These are phyloP conservation scores for Candida arabinofermentans DNA, from an alignment of 805 yeast genomes.

Conservation along the genomic window DNA sequence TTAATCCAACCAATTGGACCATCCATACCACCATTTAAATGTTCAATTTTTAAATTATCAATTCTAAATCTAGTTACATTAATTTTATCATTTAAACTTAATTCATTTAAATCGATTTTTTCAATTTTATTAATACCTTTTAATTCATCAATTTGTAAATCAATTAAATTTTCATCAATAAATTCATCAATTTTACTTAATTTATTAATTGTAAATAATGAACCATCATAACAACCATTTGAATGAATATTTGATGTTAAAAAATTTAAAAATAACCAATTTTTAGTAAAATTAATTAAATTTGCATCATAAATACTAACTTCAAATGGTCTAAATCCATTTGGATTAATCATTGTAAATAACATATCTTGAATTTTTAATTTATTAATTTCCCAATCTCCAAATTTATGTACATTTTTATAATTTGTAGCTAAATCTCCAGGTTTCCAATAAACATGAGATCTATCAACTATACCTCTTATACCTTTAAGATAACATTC, in stretches of 20 bases:
- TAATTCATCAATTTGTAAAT: slow-evolving; percentile 19
- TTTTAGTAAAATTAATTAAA: slow-evolving; percentile 73
- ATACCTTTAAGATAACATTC: slow-evolving; percentile 79
- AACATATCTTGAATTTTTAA: slow-evolving; percentile 82
- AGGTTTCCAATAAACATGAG: slow-evolving; percentile 79
- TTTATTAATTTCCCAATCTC: slow-evolving; percentile 88
- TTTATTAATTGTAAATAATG: slow-evolving; percentile 87
- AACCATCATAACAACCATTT: slow-evolving; percentile 90
- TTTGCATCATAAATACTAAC: slow-evolving; percentile 88
- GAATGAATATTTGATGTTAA: slow-evolving; percentile 72
- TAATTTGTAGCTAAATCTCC: slow-evolving; percentile 81
- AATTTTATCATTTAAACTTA: slow-evolving; percentile 10
- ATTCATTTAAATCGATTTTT: background rate
- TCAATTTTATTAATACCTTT: slow-evolving; percentile 4
- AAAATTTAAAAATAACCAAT: slow-evolving; percentile 89
- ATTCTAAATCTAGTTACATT: slow-evolving; percentile 75
- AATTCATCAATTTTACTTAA: slow-evolving; percentile 57
- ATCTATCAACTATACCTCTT: slow-evolving; percentile 89
- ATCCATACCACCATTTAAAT: slow-evolving; percentile 80
- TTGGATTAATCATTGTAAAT: slow-evolving; percentile 79
- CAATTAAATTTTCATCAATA: slow-evolving; percentile 26
- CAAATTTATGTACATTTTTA: slow-evolving; percentile 67
- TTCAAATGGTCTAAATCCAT: slow-evolving; percentile 74
- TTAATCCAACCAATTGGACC: slow-evolving; percentile 99
- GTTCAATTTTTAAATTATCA: slow-evolving; percentile 83